Percentiles rank a stretch among this genome's conserved stretches.
Conservation (phyloP, 352 stramenopile species). For the Phytopythium aichiense region DNA sequence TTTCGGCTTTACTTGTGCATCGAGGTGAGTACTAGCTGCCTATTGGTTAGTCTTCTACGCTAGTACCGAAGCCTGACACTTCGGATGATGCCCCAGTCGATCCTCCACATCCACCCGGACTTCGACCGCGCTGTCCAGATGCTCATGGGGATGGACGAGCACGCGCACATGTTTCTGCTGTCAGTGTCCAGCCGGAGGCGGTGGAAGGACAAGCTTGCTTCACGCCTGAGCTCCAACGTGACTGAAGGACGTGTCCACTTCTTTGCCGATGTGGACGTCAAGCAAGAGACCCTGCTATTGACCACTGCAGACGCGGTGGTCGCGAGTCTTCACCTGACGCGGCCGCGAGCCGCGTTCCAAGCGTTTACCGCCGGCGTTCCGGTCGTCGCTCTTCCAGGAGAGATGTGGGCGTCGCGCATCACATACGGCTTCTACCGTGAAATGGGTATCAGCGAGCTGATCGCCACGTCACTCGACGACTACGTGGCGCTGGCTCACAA, state of each 20-base stretch:
- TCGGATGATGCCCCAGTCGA: conserved; percentile 31
- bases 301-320: conserved; percentile 54
- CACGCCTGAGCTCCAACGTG: conserved; percentile 32
- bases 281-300: conserved; percentile 49
- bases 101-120: conserved; percentile 72
- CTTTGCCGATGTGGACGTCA: conserved; percentile 51
- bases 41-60: neutral
- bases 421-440: conserved; percentile 63
- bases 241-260: conserved; percentile 40
- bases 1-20: conserved; percentile 68
- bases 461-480: conserved; percentile 36
- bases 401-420: conserved; percentile 61
- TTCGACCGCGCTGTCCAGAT: conserved; percentile 49
- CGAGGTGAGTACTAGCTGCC: conserved; percentile 30
- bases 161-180: conserved; percentile 61
- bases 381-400: conserved; percentile 53
- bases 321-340: conserved; percentile 49
- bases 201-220: conserved; percentile 45
- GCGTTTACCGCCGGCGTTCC: conserved; percentile 57
- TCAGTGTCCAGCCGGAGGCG: conserved; percentile 41
- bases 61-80: neutral
- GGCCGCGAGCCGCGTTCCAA: conserved; percentile 43
- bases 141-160: conserved; percentile 40
- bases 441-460: conserved; percentile 53
- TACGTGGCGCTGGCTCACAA: conserved; percentile 54